These are phyloP conservation scores for Herpetomonas tarakana DNA, from an alignment of 208 protist genomes.

Conservation along the genomic window DNA sequence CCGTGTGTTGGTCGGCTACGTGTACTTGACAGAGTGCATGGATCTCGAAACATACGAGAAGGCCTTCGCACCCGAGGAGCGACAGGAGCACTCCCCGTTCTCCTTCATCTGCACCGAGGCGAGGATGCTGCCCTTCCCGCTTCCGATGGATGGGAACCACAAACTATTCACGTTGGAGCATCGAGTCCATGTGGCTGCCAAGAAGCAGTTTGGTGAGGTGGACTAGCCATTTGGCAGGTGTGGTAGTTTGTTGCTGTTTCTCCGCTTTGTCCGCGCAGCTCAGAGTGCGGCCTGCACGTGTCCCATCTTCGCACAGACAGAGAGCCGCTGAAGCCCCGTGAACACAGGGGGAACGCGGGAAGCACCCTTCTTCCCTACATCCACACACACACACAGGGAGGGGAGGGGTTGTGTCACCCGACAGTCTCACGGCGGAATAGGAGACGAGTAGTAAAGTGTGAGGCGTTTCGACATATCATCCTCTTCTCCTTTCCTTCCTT, in stretches of 20 bases:
- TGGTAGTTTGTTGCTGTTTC: too few species aligned
- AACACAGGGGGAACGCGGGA: too few species aligned
- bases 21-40: constrained; percentile 81
- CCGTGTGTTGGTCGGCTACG: constrained; percentile 85
- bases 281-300: too few species aligned
- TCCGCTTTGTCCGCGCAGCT: too few species aligned
- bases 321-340: too few species aligned
- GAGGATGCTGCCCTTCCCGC: constrained; percentile 70
- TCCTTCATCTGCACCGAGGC: constrained; percentile 86
- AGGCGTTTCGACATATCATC: not conserved
- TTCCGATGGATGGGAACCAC: constrained; percentile 88
- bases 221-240: too few species aligned
- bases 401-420: too few species aligned
- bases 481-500: not conserved
- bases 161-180: constrained; percentile 88
- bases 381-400: too few species aligned
- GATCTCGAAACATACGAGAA: constrained; percentile 57
- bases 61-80: constrained; percentile 44
- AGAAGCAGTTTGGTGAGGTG: constrained; percentile 75
- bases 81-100: constrained; percentile 81
- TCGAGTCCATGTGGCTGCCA: constrained; percentile 59
- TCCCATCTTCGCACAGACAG: too few species aligned
- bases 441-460: too few species aligned
- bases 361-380: too few species aligned
- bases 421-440: too few species aligned